Conservation (phyloP, 192 early-diverging fungal genomes). For the Podila minutissima region DNA sequence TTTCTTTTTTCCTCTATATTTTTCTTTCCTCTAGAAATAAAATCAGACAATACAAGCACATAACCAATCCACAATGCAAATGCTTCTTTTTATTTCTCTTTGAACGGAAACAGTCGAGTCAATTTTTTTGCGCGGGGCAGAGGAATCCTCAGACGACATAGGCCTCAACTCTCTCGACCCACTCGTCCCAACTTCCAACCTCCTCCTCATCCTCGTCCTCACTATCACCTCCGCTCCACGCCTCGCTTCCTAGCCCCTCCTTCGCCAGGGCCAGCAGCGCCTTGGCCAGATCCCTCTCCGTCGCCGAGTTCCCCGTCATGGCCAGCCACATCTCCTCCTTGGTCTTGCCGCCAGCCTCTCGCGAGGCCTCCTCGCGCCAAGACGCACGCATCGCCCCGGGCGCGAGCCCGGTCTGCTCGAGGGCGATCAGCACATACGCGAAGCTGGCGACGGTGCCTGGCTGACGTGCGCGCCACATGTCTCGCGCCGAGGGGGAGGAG, state of each 20-base stretch:
- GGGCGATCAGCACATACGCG: constrained; percentile 33
- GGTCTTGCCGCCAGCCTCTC: background rate
- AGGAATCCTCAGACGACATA: no score
- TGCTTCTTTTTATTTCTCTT: no score
- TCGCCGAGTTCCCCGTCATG: constrained; percentile 25
- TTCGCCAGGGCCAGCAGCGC: constrained; percentile 26
- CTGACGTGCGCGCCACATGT: constrained; percentile 14
- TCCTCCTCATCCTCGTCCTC: no score
- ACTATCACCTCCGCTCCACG: no score
- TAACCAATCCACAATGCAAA: no score
- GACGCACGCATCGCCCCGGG: constrained; percentile 10
- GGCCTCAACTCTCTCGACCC: background rate
- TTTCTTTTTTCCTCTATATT: no score
- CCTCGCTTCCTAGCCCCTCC: background rate
- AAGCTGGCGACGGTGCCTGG: constrained; percentile 29
- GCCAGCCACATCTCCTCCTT: constrained; percentile 34
- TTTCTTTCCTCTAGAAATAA: no score
- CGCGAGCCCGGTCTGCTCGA: constrained; percentile 30
- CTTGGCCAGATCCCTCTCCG: constrained; percentile 21
- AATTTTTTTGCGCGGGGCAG: no score
- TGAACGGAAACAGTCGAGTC: no score
- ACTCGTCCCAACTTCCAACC: background rate
- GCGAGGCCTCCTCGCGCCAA: background rate
- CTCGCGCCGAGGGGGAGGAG: background rate
- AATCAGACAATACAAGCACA: no score